These are phyloP conservation scores for Trichoderma erinaceum DNA, from an alignment of 495 filamentous ascomycete species.

Conservation along the genomic window DNA sequence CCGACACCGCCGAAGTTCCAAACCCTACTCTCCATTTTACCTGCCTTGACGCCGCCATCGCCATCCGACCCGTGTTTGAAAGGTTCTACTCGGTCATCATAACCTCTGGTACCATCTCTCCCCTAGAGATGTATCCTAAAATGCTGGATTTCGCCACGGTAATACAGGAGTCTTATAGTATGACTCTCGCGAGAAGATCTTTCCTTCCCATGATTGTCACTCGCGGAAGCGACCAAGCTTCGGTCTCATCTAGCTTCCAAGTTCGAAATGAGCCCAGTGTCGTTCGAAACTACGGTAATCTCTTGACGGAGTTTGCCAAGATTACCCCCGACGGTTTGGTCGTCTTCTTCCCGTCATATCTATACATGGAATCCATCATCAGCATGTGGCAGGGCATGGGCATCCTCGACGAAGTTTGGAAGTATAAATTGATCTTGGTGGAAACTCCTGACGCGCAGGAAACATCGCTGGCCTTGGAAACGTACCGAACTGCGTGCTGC, in stretches of 20 bases:
- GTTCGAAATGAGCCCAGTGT: conserved; percentile 92
- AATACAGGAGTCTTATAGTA: conserved; percentile 91
- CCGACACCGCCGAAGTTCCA: conserved; percentile 88
- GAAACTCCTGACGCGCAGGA: conserved; percentile 98
- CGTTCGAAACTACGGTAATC: conserved; percentile 88
- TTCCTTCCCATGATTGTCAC: conserved; percentile 98
- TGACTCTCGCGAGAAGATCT: conserved; percentile 91
- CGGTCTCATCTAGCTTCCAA: conserved; percentile 85
- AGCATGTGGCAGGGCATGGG: conserved; percentile 99
- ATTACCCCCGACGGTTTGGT: conserved; percentile 96
- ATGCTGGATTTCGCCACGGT: conserved; percentile 92
- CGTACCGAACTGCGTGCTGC: conserved; percentile 93
- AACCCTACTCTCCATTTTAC: conserved; percentile 96
- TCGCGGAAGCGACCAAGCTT: conserved; percentile 84
- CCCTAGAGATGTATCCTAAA: conserved; percentile 97
- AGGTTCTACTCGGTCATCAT: conserved; percentile 97
- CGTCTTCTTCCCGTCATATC: conserved; percentile 97
- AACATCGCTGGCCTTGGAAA: conserved; percentile 90
- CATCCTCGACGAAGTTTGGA: conserved; percentile 96
- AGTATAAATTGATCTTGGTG: conserved; percentile 96
- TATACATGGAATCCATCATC: conserved; percentile 99
- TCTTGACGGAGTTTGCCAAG: conserved; percentile 88
- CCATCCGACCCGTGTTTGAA: conserved; percentile 96
- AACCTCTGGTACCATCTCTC: conserved; percentile 94
- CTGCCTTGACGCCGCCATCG: conserved; percentile 95